A percentile compares a stretch with the other conserved stretches of the same genome.
Evolutionary conservation across 179 eudicot genomes (phyloP).

Genomic region (Spergularia azorica): DNA sequence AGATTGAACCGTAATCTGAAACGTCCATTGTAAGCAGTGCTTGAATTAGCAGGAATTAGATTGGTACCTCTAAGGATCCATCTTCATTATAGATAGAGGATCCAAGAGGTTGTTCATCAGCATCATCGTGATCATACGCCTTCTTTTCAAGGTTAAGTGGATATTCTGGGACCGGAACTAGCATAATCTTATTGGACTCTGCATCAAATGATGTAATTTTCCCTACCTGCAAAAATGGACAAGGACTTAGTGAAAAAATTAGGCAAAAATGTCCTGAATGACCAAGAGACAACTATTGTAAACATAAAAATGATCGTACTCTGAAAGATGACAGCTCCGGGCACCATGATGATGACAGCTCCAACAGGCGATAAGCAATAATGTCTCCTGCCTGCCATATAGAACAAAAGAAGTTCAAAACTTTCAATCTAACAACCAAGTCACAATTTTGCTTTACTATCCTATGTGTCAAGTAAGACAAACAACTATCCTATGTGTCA

Average conservation of each 20-base stretch:
- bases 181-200: constrained; percentile 42
- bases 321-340: constrained; percentile 80
- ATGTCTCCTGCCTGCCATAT: constrained; percentile 72
- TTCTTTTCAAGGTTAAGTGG: constrained; percentile 54
- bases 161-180: constrained; percentile 71
- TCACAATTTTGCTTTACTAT: neutral
- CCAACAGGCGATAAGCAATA: constrained; percentile 86
- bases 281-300: constrained; percentile 9
- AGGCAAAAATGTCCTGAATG: constrained; percentile 12
- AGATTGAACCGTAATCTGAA: neutral
- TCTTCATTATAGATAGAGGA: constrained; percentile 63
- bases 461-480: neutral
- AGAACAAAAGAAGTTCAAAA: neutral
- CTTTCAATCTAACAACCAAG: neutral
- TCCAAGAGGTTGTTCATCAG: constrained; percentile 41
- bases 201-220: constrained; percentile 48
- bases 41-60: neutral
- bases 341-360: constrained; percentile 68
- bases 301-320: constrained; percentile 36
- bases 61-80: constrained; percentile 84
- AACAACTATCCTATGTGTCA: no score
- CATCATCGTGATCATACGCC: constrained; percentile 52
- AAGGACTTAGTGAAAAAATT: neutral
- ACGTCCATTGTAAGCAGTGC: neutral
- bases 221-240: constrained; percentile 58